Evolutionary conservation across 345 rosid genomes (phyloP), one percentile per base, ranked within the genome.

Genomic region (Rhizophora mangle): DNA sequence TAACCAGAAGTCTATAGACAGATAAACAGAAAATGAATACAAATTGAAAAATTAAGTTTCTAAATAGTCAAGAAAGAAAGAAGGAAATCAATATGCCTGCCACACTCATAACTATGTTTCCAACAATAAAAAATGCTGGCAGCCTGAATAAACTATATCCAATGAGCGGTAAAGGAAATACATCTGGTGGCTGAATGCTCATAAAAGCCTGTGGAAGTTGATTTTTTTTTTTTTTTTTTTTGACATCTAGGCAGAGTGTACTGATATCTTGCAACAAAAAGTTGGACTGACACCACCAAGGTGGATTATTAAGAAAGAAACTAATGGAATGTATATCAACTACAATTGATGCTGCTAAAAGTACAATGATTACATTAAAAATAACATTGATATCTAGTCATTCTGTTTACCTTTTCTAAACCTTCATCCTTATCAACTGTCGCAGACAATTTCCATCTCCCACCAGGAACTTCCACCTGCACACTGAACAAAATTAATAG

Each of bases 401-500:
- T 61, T 43, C 8, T 31, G 26, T 65, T 60, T 71, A 76, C 80
- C 80, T 71, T 71, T 71, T 49, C 72, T 34, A 76, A 67, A 18
- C 76, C 69, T 56, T 76, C 80, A 71, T 76, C 80, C 46, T 71
- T 76, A 26, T 63, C 68, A 62, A 76, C 60, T 2, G 67, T 36
- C 30, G 56, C 30, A 13, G 72, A 54, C 5, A 68, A 37, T 18
- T 57, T 76, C 27, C 75, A 72, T 55, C 72, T 64, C 67, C 62
- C 80, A 15, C 47, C 61, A 61, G 69, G 67, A 62, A 76, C 27
- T 76, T 76, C 72, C 54, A 76, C 80, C 80, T 76, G 67, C 43
- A 57, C 8, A 54, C 24, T n/a, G 24, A 18, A 57, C 20, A 54
- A 30, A 57, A 70, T 36, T 46, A 21, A 53, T 34, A 10, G 3